Evolutionary conservation across 768 basidiomycete genomes (phyloP).

Genomic region (Mrakia blollopis): DNA sequence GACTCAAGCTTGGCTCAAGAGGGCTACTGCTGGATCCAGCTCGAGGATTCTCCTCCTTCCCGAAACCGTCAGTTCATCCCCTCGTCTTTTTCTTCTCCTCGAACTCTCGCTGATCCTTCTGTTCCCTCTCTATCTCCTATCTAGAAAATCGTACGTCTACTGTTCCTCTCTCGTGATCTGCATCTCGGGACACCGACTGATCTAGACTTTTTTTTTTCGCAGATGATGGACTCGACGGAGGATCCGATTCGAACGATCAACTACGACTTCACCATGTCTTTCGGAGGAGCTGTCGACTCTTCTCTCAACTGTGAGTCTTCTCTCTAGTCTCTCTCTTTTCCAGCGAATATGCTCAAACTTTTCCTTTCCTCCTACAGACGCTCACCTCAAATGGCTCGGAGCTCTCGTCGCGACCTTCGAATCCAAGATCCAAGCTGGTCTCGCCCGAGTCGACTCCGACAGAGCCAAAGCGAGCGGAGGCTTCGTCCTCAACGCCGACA

Average conservation of each 20-base stretch:
- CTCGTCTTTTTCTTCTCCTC: neutral
- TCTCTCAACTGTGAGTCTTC: constrained; percentile 19
- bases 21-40: constrained; percentile 32
- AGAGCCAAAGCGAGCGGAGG: neutral
- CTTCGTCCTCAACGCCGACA: neutral
- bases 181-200: neutral
- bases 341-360: too few relatives aligned
- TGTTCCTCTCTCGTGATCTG: neutral
- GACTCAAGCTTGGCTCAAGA: constrained; percentile 36
- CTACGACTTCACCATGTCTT: constrained; percentile 39
- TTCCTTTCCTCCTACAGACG: neutral
- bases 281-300: constrained; percentile 35
- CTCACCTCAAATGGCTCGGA: constrained; percentile 18
- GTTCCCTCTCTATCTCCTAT: neutral
- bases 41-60: constrained; percentile 18
- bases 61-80: constrained; percentile 18
- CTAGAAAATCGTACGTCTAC: neutral
- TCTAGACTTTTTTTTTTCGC: neutral
- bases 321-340: neutral
- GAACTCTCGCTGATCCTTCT: constrained; percentile 31
- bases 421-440: neutral
- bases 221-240: constrained; percentile 39
- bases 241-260: constrained; percentile 34
- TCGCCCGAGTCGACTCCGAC: neutral
- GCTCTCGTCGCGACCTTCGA: neutral